Conservation (phyloP, 768 basidiomycete genomes). For the Xanthoconium purpureum region DNA sequence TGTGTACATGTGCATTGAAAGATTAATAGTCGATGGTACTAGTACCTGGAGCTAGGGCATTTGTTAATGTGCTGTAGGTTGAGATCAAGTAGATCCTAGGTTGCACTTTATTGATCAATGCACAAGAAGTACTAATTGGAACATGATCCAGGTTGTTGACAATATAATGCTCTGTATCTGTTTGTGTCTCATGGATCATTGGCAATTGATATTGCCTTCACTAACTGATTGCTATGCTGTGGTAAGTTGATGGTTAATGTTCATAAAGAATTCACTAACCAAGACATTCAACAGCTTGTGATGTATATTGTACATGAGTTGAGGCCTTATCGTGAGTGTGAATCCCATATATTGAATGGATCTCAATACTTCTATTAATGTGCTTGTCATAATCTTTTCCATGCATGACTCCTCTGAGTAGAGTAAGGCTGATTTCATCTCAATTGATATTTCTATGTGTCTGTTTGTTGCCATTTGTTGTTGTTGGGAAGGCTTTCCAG, state of each 20-base stretch:
- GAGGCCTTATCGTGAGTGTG: neutral
- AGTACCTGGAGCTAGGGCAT: neutral
- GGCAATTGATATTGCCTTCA: neutral
- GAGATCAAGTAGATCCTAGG: neutral
- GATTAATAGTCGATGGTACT: neutral
- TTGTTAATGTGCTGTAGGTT: neutral
- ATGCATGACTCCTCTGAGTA: constrained; percentile 9
- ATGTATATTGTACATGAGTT: neutral
- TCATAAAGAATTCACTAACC: neutral
- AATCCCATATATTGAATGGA: neutral
- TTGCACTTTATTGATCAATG: neutral
- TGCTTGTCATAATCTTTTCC: constrained; percentile 1
- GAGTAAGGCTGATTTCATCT: constrained; percentile 2
- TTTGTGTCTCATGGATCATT: neutral
- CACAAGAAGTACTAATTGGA: too few relatives aligned
- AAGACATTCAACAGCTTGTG: neutral
- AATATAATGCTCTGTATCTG: neutral
- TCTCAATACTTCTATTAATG: neutral
- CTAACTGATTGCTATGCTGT: too few relatives aligned
- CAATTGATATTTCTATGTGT: constrained; percentile 4
- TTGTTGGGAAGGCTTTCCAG: constrained; percentile 6
- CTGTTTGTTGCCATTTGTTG: constrained; percentile 13
- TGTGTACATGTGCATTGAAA: neutral
- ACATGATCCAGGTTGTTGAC: neutral
- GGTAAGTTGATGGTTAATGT: neutral